Evolutionary conservation across 2,329 filamentous ascomycete species (phyloP), one percentile per base, ranked within the genome.

Genomic region (Elsinoe ampelina): DNA sequence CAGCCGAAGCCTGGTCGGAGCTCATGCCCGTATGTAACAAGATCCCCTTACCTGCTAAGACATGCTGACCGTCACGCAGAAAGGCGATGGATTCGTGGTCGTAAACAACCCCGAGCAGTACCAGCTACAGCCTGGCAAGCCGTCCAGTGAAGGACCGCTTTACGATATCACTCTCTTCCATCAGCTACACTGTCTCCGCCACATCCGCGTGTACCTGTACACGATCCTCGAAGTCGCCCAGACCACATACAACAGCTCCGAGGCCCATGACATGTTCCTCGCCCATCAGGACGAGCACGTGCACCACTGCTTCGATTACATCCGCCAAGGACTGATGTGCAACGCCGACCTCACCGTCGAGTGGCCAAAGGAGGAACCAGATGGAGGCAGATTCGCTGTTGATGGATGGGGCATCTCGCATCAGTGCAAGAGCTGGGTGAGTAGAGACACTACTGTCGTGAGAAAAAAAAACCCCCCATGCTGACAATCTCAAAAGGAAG

Each of bases 91-190:
- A 48, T 70, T 70, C 60, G 59, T 71, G 47, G 62, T 65, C 45
- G 57, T 70, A 51, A 22, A 60, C 41, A 60, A 67, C 39, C 57
- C 55, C 5, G 35, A 61, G 50, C 30, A 58, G 17, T 64, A 62
- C 50, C 36, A 60, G 36, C 61, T 69, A 11, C 65, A 63, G 3
- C 63, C 62, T 1, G 67, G 67, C 58, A 63, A 67, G 54, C 55
- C 60, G 7, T 61, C 61, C 6, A 42, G 58, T 6, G 54, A 60
- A 20, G 64, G 64, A 35, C 60, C 64, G 39, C 61, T 70, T 56
- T 71, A 69, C 62, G 65, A 66, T 43, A 64, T 66, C 42, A 64
- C 66, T n/a, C 52, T 70, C 47, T 71, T 67, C 61, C 68, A 70
- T 57, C 66, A 70, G 52, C 58, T 70, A 36, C 68, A 70, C 57